A percentile compares a stretch with the other conserved stretches of the same genome.
Evolutionary conservation across 176 grass and related monocot species (phyloP).

Genomic region (Aegilops bicornis): DNA sequence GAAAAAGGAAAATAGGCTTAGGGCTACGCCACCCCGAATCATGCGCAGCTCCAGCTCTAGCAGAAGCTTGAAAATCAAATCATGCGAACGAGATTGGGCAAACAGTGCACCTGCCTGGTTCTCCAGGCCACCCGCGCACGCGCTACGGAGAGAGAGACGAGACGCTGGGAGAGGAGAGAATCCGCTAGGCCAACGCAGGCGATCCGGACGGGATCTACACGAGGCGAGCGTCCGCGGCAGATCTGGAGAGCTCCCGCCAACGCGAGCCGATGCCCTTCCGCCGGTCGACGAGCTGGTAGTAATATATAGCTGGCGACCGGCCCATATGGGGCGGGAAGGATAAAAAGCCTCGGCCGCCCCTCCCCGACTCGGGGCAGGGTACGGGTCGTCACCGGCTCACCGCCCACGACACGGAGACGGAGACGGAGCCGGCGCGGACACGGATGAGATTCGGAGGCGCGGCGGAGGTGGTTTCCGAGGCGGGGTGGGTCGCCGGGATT

Average conservation of each 20-base stretch:
- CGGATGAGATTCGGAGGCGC: not conserved
- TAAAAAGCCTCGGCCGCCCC: not conserved
- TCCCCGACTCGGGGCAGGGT: not conserved
- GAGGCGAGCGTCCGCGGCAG: not conserved
- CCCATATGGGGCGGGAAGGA: constrained; percentile 37
- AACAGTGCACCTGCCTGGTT: constrained; percentile 23
- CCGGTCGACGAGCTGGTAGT: constrained; percentile 55
- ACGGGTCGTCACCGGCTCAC: not conserved
- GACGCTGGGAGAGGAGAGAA: not conserved
- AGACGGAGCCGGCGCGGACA: too few relatives aligned
- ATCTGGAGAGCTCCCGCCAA: not conserved
- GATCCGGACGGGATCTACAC: constrained; percentile 32
- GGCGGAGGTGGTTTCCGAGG: not conserved
- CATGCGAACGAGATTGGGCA: not conserved
- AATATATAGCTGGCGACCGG: constrained; percentile 34
- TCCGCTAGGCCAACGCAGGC: not conserved
- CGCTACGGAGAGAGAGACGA: not conserved
- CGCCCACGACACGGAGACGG: not conserved
- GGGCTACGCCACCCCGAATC: not conserved
- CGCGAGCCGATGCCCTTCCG: constrained; percentile 25
- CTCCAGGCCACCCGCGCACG: not conserved
- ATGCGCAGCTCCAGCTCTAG: not conserved
- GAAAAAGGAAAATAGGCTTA: not conserved
- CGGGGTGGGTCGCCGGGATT: not conserved
- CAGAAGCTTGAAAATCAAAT: not conserved